These are phyloP conservation scores for Dactylellina leptospora DNA, from an alignment of 2,329 filamentous ascomycete genomes.

Conservation along the genomic window DNA sequence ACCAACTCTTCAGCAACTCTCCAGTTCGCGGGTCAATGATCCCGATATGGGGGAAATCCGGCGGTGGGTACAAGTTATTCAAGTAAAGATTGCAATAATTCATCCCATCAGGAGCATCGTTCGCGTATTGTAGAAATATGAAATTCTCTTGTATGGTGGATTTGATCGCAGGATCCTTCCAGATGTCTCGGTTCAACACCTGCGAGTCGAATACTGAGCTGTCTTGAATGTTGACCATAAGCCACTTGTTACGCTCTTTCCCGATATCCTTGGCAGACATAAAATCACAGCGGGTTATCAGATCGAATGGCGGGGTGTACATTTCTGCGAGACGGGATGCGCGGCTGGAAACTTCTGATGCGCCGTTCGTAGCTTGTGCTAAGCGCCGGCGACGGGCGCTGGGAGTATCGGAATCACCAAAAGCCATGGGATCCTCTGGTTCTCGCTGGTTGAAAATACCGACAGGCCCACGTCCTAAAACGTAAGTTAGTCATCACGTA, in stretches of 20 bases:
- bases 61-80: slow-evolving; percentile 65
- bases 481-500: not conserved
- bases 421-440: slow-evolving; percentile 63
- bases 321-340: slow-evolving; percentile 84
- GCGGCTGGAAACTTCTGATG: slow-evolving; percentile 73
- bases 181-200: slow-evolving; percentile 89
- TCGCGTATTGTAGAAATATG: slow-evolving; percentile 92
- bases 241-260: slow-evolving; percentile 90
- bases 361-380: slow-evolving; percentile 71
- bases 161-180: slow-evolving; percentile 83
- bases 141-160: slow-evolving; percentile 91
- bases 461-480: slow-evolving; percentile 32
- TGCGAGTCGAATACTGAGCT: slow-evolving; percentile 94
- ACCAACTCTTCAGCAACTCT: slow-evolving; percentile 97
- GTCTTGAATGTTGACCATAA: slow-evolving; percentile 95
- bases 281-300: slow-evolving; percentile 83
- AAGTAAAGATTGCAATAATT: slow-evolving; percentile 88
- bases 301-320: slow-evolving; percentile 88
- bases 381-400: slow-evolving; percentile 65
- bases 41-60: slow-evolving; percentile 92
- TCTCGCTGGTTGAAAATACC: slow-evolving; percentile 76
- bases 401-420: slow-evolving; percentile 63
- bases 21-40: slow-evolving; percentile 95
- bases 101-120: slow-evolving; percentile 78
- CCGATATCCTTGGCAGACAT: slow-evolving; percentile 84